phyloP scores from a whole-genome alignment of 805 yeast genomes.

The Saccharomycopsis sp. region DNA sequence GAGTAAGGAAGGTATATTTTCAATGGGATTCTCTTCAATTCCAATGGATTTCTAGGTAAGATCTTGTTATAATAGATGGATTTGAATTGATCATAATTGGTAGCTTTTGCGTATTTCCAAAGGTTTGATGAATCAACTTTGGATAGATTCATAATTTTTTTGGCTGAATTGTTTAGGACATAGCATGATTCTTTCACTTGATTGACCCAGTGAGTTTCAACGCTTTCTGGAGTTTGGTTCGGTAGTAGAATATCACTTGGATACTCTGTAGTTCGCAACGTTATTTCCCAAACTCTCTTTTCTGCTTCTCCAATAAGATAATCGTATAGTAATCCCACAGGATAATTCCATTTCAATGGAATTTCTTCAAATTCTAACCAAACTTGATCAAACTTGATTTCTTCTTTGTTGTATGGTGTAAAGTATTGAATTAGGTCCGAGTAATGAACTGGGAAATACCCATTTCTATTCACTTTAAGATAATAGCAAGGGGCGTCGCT shows the following conservation, averaged over 20 bases:
- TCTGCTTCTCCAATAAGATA: slow-evolving; percentile 29
- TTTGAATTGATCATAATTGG: slow-evolving; percentile 29
- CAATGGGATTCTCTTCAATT: slow-evolving; percentile 39
- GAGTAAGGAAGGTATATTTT: slow-evolving; percentile 35
- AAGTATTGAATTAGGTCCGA: slow-evolving; percentile 35
- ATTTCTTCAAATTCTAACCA: slow-evolving; percentile 66
- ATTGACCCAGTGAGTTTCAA: slow-evolving; percentile 59
- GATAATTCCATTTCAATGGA: slow-evolving; percentile 72
- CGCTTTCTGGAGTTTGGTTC: slow-evolving; percentile 22
- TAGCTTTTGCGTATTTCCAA: slow-evolving; percentile 40
- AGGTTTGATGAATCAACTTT: slow-evolving; percentile 49
- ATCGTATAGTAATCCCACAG: slow-evolving; percentile 65
- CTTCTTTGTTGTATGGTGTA: slow-evolving; percentile 25
- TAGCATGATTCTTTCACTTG: slow-evolving; percentile 78
- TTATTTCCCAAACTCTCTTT: slow-evolving; percentile 39
- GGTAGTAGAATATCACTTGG: slow-evolving; percentile 40
- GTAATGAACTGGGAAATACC: slow-evolving; percentile 44
- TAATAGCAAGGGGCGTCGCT: slow-evolving; percentile 4
- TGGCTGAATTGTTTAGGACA: slow-evolving; percentile 69
- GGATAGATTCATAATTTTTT: slow-evolving; percentile 71
- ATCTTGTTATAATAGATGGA: slow-evolving; percentile 23
- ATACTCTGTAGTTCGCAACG: slow-evolving; percentile 34
- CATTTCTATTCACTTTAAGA: slow-evolving; percentile 34
- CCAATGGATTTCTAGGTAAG: slow-evolving; percentile 21
- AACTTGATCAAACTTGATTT: slow-evolving; percentile 26